Evolutionary conservation across 1,284 basidiomycete genomes (phyloP), one percentile per base, ranked within the genome.

Genomic region (Boletus austroedulis): DNA sequence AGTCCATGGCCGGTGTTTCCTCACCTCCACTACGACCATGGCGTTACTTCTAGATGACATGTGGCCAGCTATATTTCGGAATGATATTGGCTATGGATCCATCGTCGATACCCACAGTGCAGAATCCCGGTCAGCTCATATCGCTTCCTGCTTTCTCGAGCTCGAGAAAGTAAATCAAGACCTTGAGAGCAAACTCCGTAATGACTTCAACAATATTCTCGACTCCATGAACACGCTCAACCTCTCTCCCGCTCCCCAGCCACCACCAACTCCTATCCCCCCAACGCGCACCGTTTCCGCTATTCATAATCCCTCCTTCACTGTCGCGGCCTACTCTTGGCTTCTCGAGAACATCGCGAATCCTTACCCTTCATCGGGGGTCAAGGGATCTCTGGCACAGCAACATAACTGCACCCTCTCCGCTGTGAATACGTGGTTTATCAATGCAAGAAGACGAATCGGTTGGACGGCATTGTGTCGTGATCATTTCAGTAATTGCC

Each of bases 131-230:
- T 55, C 58, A 36, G 21, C 32, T 31, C 24, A 0, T 4, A 44
- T 63, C 0, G 34, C 48, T 19, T 49, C 61, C n/a, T 62, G 61
- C 32, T 49, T 62, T 11, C 61, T 55, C 10, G 55, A 49, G 2
- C 54, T 63, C 36, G 48, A 56, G 59, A 53, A 11, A 29, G 5
- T 15, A 7, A 29, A 51, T 19, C 50, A 41, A 41, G 50, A 40
- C 3, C 15, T 51, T n/a, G 5, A 41, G 14, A 51, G 28, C 40
- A 51, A 51, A 31, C 50, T 31, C 38, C 50, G n/a, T 5, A 2
- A 43, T 11, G 50, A 51, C 6, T 41, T 51, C 50, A 4, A 2
- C 50, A 19, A 17, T 5, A 51, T 51, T 24, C 50, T 51, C 38
- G 31, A 43, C 7, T 9, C 8, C 2, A 23, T 51, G 50, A 36